Conservation (phyloP, 345 rosid genomes). For the Erucastrum elatum region DNA sequence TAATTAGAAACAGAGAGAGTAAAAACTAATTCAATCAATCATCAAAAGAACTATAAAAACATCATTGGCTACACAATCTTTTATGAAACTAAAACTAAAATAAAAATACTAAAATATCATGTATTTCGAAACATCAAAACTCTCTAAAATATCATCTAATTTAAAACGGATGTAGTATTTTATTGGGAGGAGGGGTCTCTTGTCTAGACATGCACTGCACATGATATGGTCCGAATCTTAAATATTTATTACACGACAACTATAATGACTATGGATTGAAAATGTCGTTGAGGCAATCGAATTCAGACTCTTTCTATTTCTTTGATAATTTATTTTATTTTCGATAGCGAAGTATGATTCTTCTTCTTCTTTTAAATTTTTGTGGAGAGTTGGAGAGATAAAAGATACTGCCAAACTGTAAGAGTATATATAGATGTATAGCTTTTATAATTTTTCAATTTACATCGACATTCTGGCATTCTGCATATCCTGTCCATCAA, state of each 20-base stretch:
- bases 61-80: no score
- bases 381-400: constrained; percentile 16
- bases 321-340: neutral
- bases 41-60: no score
- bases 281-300: constrained; percentile 35
- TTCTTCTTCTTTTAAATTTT: constrained; percentile 2
- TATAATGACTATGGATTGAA: constrained; percentile 36
- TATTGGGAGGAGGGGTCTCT: constrained; percentile 11
- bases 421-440: neutral
- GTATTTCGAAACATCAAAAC: no score
- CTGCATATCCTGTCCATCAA: neutral
- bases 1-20: no score
- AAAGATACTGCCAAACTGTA: constrained; percentile 23
- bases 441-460: neutral
- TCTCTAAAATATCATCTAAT: no score
- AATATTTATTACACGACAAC: constrained; percentile 37
- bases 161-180: neutral
- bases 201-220: constrained; percentile 39
- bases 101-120: no score
- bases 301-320: constrained; percentile 21
- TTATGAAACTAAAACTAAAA: no score
- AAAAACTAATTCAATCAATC: no score
- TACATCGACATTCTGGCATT: neutral
- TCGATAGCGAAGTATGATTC: constrained; percentile 29
- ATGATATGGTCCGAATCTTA: constrained; percentile 34